A percentile compares a stretch with the other conserved stretches of the same genome.
These are phyloP conservation scores for Clavaria fumosa DNA, from an alignment of 768 basidiomycete genomes.

Conservation along the genomic window DNA sequence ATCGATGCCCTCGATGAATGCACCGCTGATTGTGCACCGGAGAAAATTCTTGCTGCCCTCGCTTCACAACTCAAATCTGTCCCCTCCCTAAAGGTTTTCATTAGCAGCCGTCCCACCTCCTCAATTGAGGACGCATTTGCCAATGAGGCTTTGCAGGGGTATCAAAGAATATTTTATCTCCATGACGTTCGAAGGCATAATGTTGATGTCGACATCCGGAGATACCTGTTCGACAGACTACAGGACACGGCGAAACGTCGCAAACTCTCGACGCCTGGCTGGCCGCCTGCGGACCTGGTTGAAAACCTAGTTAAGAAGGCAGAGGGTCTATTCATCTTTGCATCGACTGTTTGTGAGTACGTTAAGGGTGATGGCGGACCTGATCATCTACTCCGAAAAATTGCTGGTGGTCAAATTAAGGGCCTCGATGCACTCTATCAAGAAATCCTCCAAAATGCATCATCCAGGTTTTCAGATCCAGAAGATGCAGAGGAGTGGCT, in stretches of 20 bases:
- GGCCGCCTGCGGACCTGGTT: conserved; percentile 13
- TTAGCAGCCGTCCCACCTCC: conserved; percentile 9
- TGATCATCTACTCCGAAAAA: conserved; percentile 5
- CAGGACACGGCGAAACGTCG: conserved; percentile 7
- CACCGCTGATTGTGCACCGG: neutral
- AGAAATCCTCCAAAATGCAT: neutral
- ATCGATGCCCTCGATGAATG: conserved; percentile 7
- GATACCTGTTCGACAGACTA: conserved; percentile 10
- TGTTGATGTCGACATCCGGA: conserved; percentile 10
- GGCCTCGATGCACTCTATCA: neutral
- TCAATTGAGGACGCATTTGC: conserved; percentile 9
- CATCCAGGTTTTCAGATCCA: neutral
- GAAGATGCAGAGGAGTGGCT: neutral
- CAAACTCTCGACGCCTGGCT: conserved; percentile 2
- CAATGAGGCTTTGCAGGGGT: neutral
- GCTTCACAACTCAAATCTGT: neutral
- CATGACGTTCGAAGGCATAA: conserved; percentile 1
- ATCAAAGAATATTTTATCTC: neutral
- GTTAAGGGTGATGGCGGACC: conserved; percentile 9
- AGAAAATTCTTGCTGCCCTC: neutral
- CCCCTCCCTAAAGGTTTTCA: conserved; percentile 1
- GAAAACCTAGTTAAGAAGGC: conserved; percentile 11
- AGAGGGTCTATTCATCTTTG: conserved; percentile 16
- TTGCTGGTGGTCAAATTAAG: conserved; percentile 1
- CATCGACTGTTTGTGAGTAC: conserved; percentile 15